Percentiles rank a stretch among this genome's conserved stretches.
These are phyloP conservation scores for Hansenula lynferdii DNA, from an alignment of 1,139 yeast genomes.

Conservation along the genomic window DNA sequence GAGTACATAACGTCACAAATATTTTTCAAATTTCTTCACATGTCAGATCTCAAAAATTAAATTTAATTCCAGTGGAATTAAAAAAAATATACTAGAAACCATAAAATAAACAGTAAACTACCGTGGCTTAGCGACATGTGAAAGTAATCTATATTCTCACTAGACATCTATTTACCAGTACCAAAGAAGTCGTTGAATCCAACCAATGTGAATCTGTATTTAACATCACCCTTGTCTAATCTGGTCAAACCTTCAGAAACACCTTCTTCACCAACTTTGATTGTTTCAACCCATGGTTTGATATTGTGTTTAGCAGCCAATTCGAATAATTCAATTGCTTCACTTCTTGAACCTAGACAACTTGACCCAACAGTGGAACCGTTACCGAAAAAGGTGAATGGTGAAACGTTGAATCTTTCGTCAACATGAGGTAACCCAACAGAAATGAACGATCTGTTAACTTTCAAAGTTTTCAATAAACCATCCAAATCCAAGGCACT, in stretches of 20 bases:
- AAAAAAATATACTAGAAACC: no score
- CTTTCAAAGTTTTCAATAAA: constrained; percentile 32
- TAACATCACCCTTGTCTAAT: constrained; percentile 49
- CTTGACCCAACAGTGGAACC: constrained; percentile 33
- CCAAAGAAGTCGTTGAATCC: constrained; percentile 41
- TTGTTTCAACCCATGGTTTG: constrained; percentile 55
- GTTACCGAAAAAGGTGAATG: constrained; percentile 39
- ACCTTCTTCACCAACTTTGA: constrained; percentile 47
- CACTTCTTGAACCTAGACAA: constrained; percentile 44
- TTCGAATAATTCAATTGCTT: constrained; percentile 49
- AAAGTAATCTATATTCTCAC: no score
- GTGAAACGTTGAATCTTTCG: constrained; percentile 36
- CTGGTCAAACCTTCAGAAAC: constrained; percentile 47
- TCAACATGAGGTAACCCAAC: constrained; percentile 49
- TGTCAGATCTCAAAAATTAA: no score
- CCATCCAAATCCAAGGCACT: constrained; percentile 33
- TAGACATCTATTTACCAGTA: constrained; percentile 20
- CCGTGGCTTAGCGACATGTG: no score
- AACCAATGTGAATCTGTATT: constrained; percentile 59
- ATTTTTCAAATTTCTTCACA: no score
- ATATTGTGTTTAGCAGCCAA: constrained; percentile 48
- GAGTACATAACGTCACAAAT: no score
- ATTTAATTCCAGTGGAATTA: no score
- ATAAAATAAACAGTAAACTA: no score
- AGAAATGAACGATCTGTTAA: constrained; percentile 45